Base-by-base conservation (phyloP, 805 yeast genomes). In the Maudiozyma barnettii region DNA sequence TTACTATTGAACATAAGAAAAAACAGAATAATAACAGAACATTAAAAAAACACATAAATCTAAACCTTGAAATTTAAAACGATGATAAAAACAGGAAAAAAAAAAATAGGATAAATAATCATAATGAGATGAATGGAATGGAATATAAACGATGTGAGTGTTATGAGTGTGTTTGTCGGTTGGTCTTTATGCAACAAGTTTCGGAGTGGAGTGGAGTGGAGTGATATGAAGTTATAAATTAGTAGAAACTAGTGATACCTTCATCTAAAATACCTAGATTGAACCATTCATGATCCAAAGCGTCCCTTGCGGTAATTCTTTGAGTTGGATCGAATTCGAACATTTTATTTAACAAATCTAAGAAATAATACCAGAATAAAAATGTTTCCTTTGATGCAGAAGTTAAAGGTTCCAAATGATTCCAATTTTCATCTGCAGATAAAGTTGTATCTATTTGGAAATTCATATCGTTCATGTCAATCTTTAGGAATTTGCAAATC, bases 261-360 rank as follows among this genome's bases (percentile, higher is more conserved):
- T 77, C 82, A 63, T 78, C 84, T 53, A 72, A 64, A 43, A 78
- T 73, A 23, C 82, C 83, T 49, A 73, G 70, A 52, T 74, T 72
- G 63, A 95, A 81, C 85, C 96, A 93, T 43, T 86, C 88, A 64
- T 87, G 95, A 49, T 74, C 72, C 54, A 87, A 71, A 0, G 95
- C 93, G 52, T 83, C 82, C 49, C 74, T 76, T 4, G 91, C 95
- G 1, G 86, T 77, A 45, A 84, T 78, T 54, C 95, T 71, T 57
- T 80, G 73, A 2, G 72, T 61, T 1, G 95, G 95, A 58, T 86
- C 87, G 56, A 81, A 82, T 26, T 75, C 79, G 51, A 87, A 76
- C 58, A 86, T 72, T 54, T 74, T 75, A 50, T 74, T 76, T 52
- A 85, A 68, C 54, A 87, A 70, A 63, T 87, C 95, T 45, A 74